Evolutionary conservation across 1,284 basidiomycete genomes (phyloP).

Genomic region (Ustilago lituana): DNA sequence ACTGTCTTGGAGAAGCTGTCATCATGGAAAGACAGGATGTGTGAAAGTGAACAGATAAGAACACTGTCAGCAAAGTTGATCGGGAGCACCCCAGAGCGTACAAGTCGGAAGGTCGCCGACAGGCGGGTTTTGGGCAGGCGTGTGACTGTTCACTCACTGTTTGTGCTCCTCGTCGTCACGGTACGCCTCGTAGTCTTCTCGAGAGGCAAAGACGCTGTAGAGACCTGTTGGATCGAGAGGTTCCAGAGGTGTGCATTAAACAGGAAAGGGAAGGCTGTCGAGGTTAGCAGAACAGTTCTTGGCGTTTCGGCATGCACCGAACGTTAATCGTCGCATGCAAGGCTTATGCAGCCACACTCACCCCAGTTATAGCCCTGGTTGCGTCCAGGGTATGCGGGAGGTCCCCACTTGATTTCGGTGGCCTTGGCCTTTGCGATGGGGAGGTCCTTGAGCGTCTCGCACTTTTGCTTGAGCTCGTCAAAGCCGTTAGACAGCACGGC

Average conservation of each 20-base stretch:
- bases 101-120: background rate
- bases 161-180: slow-evolving; percentile 60
- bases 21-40: background rate
- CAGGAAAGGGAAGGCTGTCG: too few relatives aligned
- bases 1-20: slow-evolving; percentile 58
- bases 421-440: slow-evolving; percentile 49
- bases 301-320: too few relatives aligned
- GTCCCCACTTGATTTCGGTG: slow-evolving; percentile 55
- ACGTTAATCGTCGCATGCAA: too few relatives aligned
- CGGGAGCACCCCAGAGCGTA: too few relatives aligned
- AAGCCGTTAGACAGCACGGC: slow-evolving; percentile 56
- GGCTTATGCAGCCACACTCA: slow-evolving; percentile 6
- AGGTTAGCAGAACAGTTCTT: too few relatives aligned
- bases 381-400: slow-evolving; percentile 52
- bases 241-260: too few relatives aligned
- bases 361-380: slow-evolving; percentile 61
- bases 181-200: slow-evolving; percentile 55
- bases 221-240: too few relatives aligned
- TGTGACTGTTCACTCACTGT: slow-evolving; percentile 45
- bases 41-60: slow-evolving; percentile 2
- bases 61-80: slow-evolving; percentile 4
- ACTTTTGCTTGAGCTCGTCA: slow-evolving; percentile 58
- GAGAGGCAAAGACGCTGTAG: slow-evolving; percentile 52
- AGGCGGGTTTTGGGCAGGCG: slow-evolving; percentile 4
- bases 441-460: slow-evolving; percentile 53